Conservation (phyloP, 2,329 filamentous ascomycete genomes). For the Capronia coronata region DNA sequence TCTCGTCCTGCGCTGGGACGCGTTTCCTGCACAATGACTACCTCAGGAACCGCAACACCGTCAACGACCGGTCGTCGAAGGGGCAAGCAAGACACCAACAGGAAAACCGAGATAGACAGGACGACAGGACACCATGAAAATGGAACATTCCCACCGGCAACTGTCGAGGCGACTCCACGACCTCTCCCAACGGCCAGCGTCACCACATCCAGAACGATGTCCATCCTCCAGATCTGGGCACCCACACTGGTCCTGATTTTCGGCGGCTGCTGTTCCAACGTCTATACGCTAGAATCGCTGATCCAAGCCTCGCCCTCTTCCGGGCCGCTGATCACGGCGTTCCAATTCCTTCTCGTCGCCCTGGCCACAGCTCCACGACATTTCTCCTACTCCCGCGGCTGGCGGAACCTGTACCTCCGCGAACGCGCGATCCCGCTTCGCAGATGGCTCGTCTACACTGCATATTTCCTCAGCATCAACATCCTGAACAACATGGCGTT, state of each 20-base stretch:
- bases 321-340: conserved; percentile 78
- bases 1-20: neutral
- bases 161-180: neutral
- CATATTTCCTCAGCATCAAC: conserved; percentile 88
- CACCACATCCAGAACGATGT: conserved; percentile 3
- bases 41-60: neutral
- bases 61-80: conserved; percentile 1
- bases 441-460: conserved; percentile 82
- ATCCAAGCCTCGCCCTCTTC: conserved; percentile 82
- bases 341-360: conserved; percentile 79
- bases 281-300: conserved; percentile 92
- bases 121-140: neutral
- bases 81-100: neutral
- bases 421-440: conserved; percentile 73
- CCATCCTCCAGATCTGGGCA: conserved; percentile 22
- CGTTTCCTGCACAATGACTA: neutral
- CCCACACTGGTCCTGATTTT: conserved; percentile 79
- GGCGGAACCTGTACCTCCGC: conserved; percentile 65
- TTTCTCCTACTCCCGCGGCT: conserved; percentile 51
- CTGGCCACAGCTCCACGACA: conserved; percentile 70
- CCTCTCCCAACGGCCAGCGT: neutral
- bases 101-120: neutral
- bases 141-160: neutral
- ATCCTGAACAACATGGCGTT: conserved; percentile 97
- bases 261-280: conserved; percentile 91